phyloP scores from a whole-genome alignment of 2,329 filamentous ascomycete species.

The Calonectria ilicicola region DNA sequence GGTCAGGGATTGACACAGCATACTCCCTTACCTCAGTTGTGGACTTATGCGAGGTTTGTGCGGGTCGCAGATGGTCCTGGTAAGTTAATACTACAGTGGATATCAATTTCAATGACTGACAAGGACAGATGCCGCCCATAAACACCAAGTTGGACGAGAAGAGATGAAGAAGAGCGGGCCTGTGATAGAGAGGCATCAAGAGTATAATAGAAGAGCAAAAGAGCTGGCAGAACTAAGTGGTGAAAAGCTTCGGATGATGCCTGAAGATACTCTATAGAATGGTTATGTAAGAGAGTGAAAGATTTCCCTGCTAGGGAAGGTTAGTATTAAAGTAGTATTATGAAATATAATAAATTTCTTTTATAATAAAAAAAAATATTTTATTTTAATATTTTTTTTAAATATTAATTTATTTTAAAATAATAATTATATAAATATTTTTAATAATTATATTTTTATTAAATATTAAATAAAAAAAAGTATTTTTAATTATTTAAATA shows the following conservation, averaged over 20 bases:
- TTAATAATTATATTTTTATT: too few relatives aligned
- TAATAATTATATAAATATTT: too few relatives aligned
- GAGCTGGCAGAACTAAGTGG: slow-evolving; percentile 70
- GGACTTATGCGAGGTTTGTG: slow-evolving; percentile 80
- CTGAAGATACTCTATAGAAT: slow-evolving; percentile 32
- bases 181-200: slow-evolving; percentile 68
- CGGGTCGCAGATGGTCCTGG: slow-evolving; percentile 83
- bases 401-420: too few relatives aligned
- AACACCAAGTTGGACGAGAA: slow-evolving; percentile 79
- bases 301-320: too few relatives aligned
- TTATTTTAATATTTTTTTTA: too few relatives aligned
- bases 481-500: too few relatives aligned
- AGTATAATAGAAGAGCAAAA: slow-evolving; percentile 71
- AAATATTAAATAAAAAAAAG: too few relatives aligned
- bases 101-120: background rate
- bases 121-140: slow-evolving; percentile 80
- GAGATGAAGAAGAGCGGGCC: slow-evolving; percentile 75
- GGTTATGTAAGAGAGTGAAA: background rate
- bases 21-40: slow-evolving; percentile 80
- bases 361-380: too few relatives aligned
- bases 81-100: background rate
- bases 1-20: slow-evolving; percentile 90
- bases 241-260: slow-evolving; percentile 43
- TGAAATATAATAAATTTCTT: background rate
- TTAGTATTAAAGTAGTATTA: background rate